A percentile compares a stretch with the other conserved stretches of the same genome.
These are phyloP conservation scores for Pythium folliculosum DNA, from an alignment of 352 stramenopile species.

Conservation along the genomic window DNA sequence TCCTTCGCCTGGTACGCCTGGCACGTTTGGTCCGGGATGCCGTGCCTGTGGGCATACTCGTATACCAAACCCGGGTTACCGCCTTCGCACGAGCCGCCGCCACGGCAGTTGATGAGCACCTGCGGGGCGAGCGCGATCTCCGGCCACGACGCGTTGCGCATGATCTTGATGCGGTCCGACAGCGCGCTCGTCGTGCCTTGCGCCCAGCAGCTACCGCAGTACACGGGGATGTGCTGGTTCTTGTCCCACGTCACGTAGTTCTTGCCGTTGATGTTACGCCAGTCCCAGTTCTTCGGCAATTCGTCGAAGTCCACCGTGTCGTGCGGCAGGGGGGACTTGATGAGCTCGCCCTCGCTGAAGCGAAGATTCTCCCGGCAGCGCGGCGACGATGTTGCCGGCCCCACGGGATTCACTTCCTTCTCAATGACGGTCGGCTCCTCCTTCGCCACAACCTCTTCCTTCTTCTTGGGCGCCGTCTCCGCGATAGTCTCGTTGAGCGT, in stretches of 20 bases:
- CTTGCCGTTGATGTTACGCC: slow-evolving; percentile 93
- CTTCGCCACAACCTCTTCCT: slow-evolving; percentile 17
- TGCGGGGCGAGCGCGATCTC: slow-evolving; percentile 81
- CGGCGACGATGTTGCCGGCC: slow-evolving; percentile 31
- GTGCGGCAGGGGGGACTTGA: slow-evolving; percentile 74
- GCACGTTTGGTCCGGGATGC: slow-evolving; percentile 92
- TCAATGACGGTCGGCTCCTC: slow-evolving; percentile 14
- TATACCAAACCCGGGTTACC: slow-evolving; percentile 84
- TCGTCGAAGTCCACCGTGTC: slow-evolving; percentile 74
- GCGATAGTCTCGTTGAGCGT: slow-evolving; percentile 29
- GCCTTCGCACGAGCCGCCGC: slow-evolving; percentile 74
- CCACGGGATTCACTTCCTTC: slow-evolving; percentile 15
- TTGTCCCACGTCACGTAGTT: slow-evolving; percentile 97
- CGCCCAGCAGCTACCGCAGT: slow-evolving; percentile 93
- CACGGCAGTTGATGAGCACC: slow-evolving; percentile 86
- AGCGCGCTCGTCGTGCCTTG: slow-evolving; percentile 88
- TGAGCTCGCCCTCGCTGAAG: slow-evolving; percentile 65
- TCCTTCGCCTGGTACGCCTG: slow-evolving; percentile 91
- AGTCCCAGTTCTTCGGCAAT: slow-evolving; percentile 94
- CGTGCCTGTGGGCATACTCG: slow-evolving; percentile 85
- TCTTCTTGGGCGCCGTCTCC: slow-evolving; percentile 8
- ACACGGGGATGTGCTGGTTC: slow-evolving; percentile 98
- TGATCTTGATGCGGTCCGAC: slow-evolving; percentile 91
- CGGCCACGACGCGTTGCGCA: slow-evolving; percentile 83
- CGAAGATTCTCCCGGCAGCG: slow-evolving; percentile 64